Evolutionary conservation across 2,329 filamentous ascomycete species (phyloP), one percentile per base, ranked within the genome.

Genomic region (Fusarium dimerum): DNA sequence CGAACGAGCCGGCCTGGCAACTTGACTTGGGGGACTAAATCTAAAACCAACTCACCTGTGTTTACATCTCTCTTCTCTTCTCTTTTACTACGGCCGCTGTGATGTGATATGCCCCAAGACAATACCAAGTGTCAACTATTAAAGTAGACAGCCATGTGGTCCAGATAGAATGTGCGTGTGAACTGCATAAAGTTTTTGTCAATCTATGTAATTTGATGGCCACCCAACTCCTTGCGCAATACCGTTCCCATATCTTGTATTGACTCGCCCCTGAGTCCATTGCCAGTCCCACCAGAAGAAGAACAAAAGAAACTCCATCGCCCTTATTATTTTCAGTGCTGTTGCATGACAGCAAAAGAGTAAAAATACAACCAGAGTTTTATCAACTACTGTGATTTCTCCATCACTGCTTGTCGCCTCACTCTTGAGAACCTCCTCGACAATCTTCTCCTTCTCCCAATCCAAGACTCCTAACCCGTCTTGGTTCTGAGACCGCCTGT

Each of bases 401-500:
- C 20, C 20, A 26, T 26, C 20, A 26, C 20, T 7, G 7, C 7
- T 26, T 7, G 4, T 7, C 20, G 20, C 20, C 13, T 36, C 32
- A 3, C 32, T 15, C 5, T 36, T 15, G 32, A 45, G 30, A 58
- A 43, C 45, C 17, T 40, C 44, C 40, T 54, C 36, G 48, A 49
- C 42, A 48, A 40, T 44, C 39, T 30, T 42, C 59, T 53, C 46
- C 57, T 49, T 29, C 51, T 39, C 48, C 54, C 40, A 59, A 52
- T 45, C 56, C 52, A 59, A 45, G 52, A 57, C 20, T 50, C 51
- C 61, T 68, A 68, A 47, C 54, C 59, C 47, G 63, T 59, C 43
- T 60, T 68, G 43, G 61, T 64, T 44, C 60, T 68, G 18, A 65
- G 57, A 43, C 56, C 60, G 30, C 55, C 59, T 26, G 61, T 45